Conservation (phyloP, 768 basidiomycete genomes). For the Sutorius australiensis region DNA sequence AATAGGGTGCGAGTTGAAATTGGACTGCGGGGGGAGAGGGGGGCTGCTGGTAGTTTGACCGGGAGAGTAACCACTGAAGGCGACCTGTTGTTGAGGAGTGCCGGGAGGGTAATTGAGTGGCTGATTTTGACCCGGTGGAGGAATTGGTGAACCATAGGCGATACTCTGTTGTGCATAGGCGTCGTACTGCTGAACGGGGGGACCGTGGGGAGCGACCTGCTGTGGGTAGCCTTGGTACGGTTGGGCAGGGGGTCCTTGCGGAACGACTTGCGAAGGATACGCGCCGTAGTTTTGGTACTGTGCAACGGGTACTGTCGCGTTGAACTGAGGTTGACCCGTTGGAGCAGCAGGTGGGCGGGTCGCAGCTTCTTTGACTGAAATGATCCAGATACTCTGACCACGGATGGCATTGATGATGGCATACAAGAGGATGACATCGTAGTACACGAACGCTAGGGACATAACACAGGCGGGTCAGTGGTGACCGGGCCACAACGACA, state of each 20-base stretch:
- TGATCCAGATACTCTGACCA: constrained; percentile 23
- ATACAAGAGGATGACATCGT: constrained; percentile 18
- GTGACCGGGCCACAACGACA: background rate
- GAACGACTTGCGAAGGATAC: background rate
- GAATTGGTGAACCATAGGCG: background rate
- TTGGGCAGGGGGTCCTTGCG: constrained; percentile 1
- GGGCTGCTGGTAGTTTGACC: background rate
- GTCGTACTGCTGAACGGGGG: background rate
- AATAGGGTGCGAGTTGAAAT: constrained; percentile 13
- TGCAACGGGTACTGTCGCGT: background rate
- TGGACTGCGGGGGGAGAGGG: constrained; percentile 17
- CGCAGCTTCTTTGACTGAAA: constrained; percentile 21
- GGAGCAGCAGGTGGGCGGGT: background rate
- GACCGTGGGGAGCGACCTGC: constrained; percentile 2
- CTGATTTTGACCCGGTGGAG: background rate
- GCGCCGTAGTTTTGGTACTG: constrained; percentile 4
- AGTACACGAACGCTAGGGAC: constrained; percentile 24
- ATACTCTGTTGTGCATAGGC: constrained; percentile 2
- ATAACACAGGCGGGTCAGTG: background rate
- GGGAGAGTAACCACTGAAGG: constrained; percentile 6
- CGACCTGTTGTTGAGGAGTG: background rate
- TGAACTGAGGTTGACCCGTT: constrained; percentile 9
- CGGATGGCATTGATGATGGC: constrained; percentile 21
- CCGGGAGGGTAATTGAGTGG: constrained; percentile 1
- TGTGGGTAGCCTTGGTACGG: constrained; percentile 7